These are phyloP conservation scores for Leccinum solheimii DNA, from an alignment of 1,284 basidiomycete species.

Conservation along the genomic window DNA sequence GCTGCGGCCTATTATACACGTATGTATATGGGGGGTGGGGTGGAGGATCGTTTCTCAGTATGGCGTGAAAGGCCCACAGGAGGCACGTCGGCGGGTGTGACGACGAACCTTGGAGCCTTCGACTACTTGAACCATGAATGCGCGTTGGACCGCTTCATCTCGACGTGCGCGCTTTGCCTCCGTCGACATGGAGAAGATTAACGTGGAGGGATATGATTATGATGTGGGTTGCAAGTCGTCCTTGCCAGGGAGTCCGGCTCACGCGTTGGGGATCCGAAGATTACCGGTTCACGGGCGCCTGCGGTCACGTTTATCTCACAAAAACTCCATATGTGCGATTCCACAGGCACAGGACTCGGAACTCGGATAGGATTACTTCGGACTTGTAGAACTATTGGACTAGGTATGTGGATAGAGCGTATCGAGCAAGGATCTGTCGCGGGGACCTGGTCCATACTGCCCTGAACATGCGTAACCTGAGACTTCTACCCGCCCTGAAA, in stretches of 20 bases:
- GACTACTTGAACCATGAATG: constrained; percentile 53
- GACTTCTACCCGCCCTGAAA: constrained; percentile 6
- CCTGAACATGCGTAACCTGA: background rate
- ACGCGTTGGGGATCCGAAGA: background rate
- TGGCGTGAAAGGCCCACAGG: background rate
- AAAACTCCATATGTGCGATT: background rate
- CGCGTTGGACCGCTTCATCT: constrained; percentile 53
- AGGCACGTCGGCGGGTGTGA: background rate
- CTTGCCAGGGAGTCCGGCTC: background rate
- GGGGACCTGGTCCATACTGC: background rate
- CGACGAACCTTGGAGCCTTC: constrained; percentile 49
- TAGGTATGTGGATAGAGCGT: background rate
- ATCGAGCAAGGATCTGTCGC: background rate
- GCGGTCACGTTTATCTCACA: background rate
- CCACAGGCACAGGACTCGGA: background rate
- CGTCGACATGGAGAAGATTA: constrained; percentile 37
- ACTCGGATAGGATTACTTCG: background rate
- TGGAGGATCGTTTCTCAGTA: background rate
- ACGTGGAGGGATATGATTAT: background rate
- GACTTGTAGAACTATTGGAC: background rate
- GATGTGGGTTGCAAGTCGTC: background rate
- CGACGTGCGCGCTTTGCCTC: constrained; percentile 41
- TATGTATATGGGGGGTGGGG: background rate
- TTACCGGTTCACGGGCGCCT: background rate
- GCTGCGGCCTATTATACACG: constrained; percentile 52